Percentiles rank a stretch among this genome's conserved stretches.
phyloP scores from a whole-genome alignment of 2,329 filamentous ascomycete species.

The Mycosphaerella sp. region DNA sequence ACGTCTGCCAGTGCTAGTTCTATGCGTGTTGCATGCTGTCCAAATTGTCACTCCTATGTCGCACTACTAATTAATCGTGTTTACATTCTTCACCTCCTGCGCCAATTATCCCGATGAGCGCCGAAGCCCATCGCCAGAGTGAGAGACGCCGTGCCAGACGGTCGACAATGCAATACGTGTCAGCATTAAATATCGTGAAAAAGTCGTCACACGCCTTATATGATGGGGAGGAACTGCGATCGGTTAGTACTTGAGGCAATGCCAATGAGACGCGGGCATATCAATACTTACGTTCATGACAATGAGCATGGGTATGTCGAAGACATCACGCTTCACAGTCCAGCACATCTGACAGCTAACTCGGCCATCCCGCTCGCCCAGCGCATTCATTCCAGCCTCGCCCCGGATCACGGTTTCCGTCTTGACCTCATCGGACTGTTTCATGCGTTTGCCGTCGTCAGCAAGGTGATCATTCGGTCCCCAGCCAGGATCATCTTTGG shows the following conservation, averaged over 20 bases:
- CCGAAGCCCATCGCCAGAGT: not conserved
- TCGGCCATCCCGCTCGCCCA: slow-evolving; percentile 77
- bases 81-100: not conserved
- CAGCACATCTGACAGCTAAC: slow-evolving; percentile 95
- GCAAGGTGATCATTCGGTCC: slow-evolving; percentile 46
- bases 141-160: slow-evolving; percentile 1
- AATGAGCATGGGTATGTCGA: slow-evolving; percentile 98
- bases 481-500: slow-evolving; percentile 52
- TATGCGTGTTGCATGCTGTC: not conserved
- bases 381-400: slow-evolving; percentile 71
- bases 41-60: not conserved
- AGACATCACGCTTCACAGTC: slow-evolving; percentile 93
- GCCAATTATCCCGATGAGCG: not conserved
- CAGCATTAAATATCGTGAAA: not conserved
- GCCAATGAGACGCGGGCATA: not conserved
- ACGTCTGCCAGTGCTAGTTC: too few relatives aligned
- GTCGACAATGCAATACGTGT: not conserved
- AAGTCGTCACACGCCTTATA: slow-evolving; percentile 6
- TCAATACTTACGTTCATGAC: slow-evolving; percentile 81
- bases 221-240: slow-evolving; percentile 23
- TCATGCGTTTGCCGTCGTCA: slow-evolving; percentile 28
- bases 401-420: slow-evolving; percentile 43
- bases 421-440: slow-evolving; percentile 23
- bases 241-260: slow-evolving; percentile 4
- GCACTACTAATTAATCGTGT: not conserved